Evolutionary conservation across 371 early-diverging fungal species (phyloP).

Genomic region (Rhizopus sp.): DNA sequence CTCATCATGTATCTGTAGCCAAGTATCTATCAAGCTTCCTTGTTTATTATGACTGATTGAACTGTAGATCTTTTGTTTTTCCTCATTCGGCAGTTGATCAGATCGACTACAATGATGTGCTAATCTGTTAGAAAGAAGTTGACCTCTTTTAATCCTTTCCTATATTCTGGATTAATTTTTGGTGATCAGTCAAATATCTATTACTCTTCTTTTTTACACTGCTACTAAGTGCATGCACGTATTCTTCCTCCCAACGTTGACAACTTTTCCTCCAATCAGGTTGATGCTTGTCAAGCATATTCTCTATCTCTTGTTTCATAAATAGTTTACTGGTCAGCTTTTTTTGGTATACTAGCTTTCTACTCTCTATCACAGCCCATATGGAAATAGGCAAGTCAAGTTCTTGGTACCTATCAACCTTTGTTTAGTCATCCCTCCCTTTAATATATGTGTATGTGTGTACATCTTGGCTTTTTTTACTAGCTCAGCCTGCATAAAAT

Average conservation of each 20-base stretch:
- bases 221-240: conserved; percentile 7
- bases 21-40: conserved; percentile 18
- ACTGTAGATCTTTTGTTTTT: conserved; percentile 6
- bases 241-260: conserved; percentile 28
- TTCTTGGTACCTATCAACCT: conserved; percentile 12
- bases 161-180: conserved; percentile 1
- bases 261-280: conserved; percentile 20
- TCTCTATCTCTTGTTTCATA: conserved; percentile 19
- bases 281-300: conserved; percentile 13
- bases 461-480: conserved; percentile 17
- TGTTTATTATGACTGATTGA: background rate
- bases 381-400: conserved; percentile 14
- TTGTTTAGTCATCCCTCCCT: background rate
- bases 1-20: conserved; percentile 26
- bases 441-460: background rate
- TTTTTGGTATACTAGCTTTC: conserved; percentile 22
- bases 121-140: conserved; percentile 4
- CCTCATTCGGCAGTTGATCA: conserved; percentile 18
- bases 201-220: conserved; percentile 15
- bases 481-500: conserved; percentile 12
- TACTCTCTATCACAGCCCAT: conserved; percentile 26
- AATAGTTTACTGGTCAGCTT: conserved; percentile 14
- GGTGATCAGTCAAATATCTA: background rate
- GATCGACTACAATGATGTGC: conserved; percentile 14
- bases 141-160: conserved; percentile 20